Evolutionary conservation across 1,284 basidiomycete species (phyloP), one percentile per base, ranked within the genome.

Genomic region (Rhizoctonia solani): DNA sequence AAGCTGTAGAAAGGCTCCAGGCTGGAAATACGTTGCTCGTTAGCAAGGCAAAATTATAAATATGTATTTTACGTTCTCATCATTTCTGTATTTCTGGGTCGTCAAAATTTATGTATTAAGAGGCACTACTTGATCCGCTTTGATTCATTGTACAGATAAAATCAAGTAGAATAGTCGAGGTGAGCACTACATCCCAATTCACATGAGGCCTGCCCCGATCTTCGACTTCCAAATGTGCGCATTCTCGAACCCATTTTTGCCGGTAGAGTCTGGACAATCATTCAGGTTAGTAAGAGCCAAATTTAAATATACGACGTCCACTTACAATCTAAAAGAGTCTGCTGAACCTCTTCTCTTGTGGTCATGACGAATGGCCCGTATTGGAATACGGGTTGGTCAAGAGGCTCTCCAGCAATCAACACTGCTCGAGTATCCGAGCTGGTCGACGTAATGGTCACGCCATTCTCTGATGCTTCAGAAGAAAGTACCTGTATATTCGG

Each of bases 311-410:
- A 54, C 29, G 27, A 34, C 29, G 16, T 25, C 39, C 29, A 76
- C 83, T 79, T 74, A 87, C 88, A 97, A 75, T 98, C 95, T 47
- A 85, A 74, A 67, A 98, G 77, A 0, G 95, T 92, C 75, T 91
- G 81, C 74, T 89, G 85, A 34, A 96, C 92, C 72, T 95, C 94
- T 70, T 89, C 84, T 14, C 81, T 80, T 2, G 82, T 86, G 6
- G 89, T 93, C 85, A 95, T 89, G 11, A 96, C 73, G 74, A 91
- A 92, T 9, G 92, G 91, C 5, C 92, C 92, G 72, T 94, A 88
- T 75, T 96, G 94, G 65, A 92, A 82, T 2, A 97, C 91, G 0
- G 85, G 81, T 77, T 98, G 95, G 71, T 95, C 85, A 4, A 99
- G 82, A 11, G 95, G 93, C 77, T 96, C 88, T 8, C 92, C 95